A percentile compares a stretch with the other conserved stretches of the same genome.
These are phyloP conservation scores for Hysterium pulicare DNA, from an alignment of 2,329 filamentous ascomycete genomes.

Conservation along the genomic window DNA sequence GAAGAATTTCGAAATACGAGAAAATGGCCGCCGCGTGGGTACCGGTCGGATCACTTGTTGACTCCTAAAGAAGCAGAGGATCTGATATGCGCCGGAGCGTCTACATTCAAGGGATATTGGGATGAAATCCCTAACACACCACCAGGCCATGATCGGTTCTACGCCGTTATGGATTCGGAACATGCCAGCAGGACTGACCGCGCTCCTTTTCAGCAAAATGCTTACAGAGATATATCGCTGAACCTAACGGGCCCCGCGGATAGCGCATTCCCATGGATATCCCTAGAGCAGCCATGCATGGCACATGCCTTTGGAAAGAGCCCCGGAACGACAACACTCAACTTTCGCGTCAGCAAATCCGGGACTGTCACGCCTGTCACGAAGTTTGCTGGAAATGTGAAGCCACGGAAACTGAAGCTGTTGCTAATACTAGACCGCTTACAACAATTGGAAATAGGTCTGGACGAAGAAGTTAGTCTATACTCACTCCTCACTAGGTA, in stretches of 20 bases:
- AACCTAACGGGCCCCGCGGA: slow-evolving; percentile 35
- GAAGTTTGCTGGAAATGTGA: slow-evolving; percentile 56
- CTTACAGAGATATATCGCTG: slow-evolving; percentile 38
- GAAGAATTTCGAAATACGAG: slow-evolving; percentile 35
- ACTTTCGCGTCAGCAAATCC: slow-evolving; percentile 62
- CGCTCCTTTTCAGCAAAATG: slow-evolving; percentile 30
- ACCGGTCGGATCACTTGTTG: slow-evolving; percentile 30
- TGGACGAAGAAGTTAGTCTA: slow-evolving; percentile 42
- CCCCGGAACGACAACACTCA: slow-evolving; percentile 69
- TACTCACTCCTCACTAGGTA: slow-evolving; percentile 11
- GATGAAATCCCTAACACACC: slow-evolving; percentile 36
- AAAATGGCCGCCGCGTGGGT: slow-evolving; percentile 40
- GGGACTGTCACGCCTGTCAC: slow-evolving; percentile 56
- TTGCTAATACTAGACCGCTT: slow-evolving; percentile 44
- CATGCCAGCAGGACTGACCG: slow-evolving; percentile 38
- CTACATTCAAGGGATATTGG: slow-evolving; percentile 39
- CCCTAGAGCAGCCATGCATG: slow-evolving; percentile 71
- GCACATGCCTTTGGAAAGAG: slow-evolving; percentile 63
- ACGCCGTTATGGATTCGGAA: slow-evolving; percentile 39
- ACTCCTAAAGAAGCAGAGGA: slow-evolving; percentile 33
- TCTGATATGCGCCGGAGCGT: slow-evolving; percentile 36
- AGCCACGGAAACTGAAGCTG: slow-evolving; percentile 61
- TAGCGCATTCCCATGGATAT: slow-evolving; percentile 59
- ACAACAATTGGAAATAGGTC: slow-evolving; percentile 39
- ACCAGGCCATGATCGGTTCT: slow-evolving; percentile 37